Percentiles rank a stretch among this genome's conserved stretches.
Conservation (phyloP, 2,329 filamentous ascomycete genomes). For the Pseudogymnoascus sp. region DNA sequence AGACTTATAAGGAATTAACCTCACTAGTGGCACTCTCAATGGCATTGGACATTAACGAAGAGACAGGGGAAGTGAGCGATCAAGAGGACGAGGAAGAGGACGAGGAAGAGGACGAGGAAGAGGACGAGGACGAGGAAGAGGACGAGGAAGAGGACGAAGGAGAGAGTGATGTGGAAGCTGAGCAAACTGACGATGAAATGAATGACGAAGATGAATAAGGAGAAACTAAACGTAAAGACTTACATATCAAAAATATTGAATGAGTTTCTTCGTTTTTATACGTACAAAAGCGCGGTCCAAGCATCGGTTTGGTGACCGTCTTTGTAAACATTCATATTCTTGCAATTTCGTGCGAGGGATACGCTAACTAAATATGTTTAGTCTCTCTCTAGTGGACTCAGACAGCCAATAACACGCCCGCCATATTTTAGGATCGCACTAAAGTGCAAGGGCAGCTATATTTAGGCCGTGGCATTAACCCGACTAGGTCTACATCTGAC, state of each 20-base stretch:
- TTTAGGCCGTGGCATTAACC: neutral
- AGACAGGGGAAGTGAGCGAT: neutral
- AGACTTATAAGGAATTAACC: conserved; percentile 4
- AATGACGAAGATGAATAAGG: neutral
- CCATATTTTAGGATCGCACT: neutral
- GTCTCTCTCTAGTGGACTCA: neutral
- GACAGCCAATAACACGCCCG: neutral
- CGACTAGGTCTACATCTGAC: neutral
- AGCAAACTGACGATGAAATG: neutral
- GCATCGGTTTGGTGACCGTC: neutral
- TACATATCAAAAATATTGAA: neutral
- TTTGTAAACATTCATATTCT: neutral
- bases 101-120: neutral
- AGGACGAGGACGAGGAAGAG: neutral
- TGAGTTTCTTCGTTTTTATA: neutral
- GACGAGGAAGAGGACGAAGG: neutral
- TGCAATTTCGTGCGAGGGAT: neutral
- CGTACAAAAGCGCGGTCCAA: neutral
- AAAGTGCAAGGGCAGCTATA: neutral
- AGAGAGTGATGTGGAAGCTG: neutral
- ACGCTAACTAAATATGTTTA: neutral
- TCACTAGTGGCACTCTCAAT: conserved; percentile 7
- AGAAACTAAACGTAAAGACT: neutral
- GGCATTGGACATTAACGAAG: neutral
- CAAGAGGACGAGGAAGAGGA: neutral